phyloP scores from a whole-genome alignment of 495 filamentous ascomycete genomes.

The Copromyces sp. region DNA sequence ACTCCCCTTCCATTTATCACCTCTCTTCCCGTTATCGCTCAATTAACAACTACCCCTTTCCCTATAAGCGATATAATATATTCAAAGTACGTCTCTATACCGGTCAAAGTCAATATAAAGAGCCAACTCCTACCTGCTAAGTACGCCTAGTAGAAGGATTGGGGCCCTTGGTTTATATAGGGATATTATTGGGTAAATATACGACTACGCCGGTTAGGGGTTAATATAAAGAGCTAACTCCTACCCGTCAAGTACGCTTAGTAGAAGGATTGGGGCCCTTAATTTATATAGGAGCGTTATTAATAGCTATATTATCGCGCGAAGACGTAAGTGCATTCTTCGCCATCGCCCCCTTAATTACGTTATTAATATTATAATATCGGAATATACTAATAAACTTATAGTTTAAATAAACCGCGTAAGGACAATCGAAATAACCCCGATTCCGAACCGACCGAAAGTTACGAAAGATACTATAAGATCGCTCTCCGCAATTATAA shows the following conservation, averaged over 20 bases:
- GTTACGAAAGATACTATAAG: not conserved
- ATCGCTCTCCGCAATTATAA: not conserved
- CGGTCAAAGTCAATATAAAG: not conserved
- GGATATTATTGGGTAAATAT: not conserved
- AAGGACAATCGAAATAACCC: not conserved
- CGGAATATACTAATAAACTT: not conserved
- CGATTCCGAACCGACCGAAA: not conserved
- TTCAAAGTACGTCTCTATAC: not conserved
- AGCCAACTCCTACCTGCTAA: too few relatives aligned
- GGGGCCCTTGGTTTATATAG: constrained; percentile 2
- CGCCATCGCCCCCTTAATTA: not conserved
- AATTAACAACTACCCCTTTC: not conserved
- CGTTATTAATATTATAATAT: not conserved
- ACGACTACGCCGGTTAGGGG: not conserved
- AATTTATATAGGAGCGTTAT: not conserved
- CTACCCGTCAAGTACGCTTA: constrained; percentile 2
- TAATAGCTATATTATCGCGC: too few relatives aligned
- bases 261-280: constrained; percentile 5
- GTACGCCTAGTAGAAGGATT: constrained; percentile 4
- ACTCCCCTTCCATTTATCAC: not conserved
- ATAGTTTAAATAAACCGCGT: constrained; percentile 2
- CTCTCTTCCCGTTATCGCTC: not conserved
- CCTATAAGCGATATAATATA: not conserved
- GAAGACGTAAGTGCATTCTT: not conserved
- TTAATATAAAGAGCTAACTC: constrained; percentile 1